A percentile compares a stretch with the other conserved stretches of the same genome.
Conservation (phyloP, 768 basidiomycete species). For the Asterophora lycoperdoides region DNA sequence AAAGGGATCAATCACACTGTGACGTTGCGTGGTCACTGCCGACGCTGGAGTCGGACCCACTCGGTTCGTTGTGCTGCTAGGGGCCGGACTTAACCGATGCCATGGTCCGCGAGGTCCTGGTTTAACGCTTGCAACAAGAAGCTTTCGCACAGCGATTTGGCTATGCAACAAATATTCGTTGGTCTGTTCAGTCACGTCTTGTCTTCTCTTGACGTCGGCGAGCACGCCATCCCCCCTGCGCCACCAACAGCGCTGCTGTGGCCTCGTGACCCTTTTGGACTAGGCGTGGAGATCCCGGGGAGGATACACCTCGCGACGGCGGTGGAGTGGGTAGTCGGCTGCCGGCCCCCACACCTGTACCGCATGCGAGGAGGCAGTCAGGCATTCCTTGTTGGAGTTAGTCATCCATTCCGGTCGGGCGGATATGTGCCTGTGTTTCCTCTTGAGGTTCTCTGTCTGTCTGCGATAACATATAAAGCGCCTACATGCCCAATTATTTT, state of each 20-base stretch:
- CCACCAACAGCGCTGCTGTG: neutral
- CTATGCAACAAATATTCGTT: no score
- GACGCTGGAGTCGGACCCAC: no score
- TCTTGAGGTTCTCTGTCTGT: conserved; percentile 4
- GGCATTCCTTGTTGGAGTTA: conserved; percentile 8
- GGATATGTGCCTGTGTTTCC: conserved; percentile 15
- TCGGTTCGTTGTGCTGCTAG: no score
- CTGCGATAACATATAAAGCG: conserved; percentile 10
- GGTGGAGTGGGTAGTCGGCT: neutral
- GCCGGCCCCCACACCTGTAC: neutral
- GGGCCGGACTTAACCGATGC: neutral
- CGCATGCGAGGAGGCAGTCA: no score
- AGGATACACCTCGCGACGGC: neutral
- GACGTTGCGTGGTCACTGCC: neutral
- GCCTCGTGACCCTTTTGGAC: neutral
- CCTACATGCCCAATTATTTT: conserved; percentile 1
- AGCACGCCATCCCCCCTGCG: neutral
- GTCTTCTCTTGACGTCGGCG: neutral
- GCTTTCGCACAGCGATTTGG: neutral
- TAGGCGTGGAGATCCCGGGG: neutral
- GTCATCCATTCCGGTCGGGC: conserved; percentile 4
- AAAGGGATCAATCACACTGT: neutral
- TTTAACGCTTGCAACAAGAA: neutral
- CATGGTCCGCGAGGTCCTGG: no score
- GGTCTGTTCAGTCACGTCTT: neutral